Evolutionary conservation across 495 filamentous ascomycete genomes (phyloP), one percentile per base, ranked within the genome.

Genomic region (Penicillium mononematosum): DNA sequence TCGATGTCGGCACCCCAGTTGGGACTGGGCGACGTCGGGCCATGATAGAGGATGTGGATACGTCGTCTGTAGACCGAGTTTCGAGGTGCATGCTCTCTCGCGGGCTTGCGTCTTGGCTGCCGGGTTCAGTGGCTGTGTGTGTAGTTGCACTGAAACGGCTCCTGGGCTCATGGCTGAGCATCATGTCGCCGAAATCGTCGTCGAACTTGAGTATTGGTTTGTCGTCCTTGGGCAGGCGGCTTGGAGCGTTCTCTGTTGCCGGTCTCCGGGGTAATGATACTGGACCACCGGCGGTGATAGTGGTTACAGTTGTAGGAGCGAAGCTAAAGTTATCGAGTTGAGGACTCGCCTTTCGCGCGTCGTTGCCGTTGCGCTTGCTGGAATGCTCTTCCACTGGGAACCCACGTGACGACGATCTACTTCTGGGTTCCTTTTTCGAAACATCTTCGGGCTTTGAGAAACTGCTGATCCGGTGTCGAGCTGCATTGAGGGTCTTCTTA

Each of bases 101-200:
- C 19, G 73, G 77, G 49, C 76, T 82, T 24, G 75, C 64, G 48
- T 74, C 58, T 3, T 56, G 56, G 31, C 59, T 70, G 45, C 45
- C 75, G 19, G 63, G 65, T 16, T 80, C 77, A 12, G 76, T 80
- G 3, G 83, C 78, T n/a, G 84, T 82, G 65, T 87, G 87, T 3
- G 88, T 91, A 16, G 87, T 87, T 45, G 85, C 73, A 68, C 86
- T 91, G 74, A 90, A 91, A 41, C 87, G 88, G 52, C 88, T 92
- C 0, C 69, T 65, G 8, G 84, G 87, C 48, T 86, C 78, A 22
- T 68, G 57, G 36, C 27, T 25, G 25, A 73, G 53, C 50, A 70
- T 64, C 45, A 77, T 54, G 42, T 66, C 65, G 38, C 58, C 59
- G 14, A 70, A 48, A 10, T 57, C 44, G 32, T 56, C 38, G 47